Percentiles rank a stretch among this genome's conserved stretches.
These are phyloP conservation scores for Blastobotrys buckinghamii DNA, from an alignment of 1,139 yeast genomes.

Conservation along the genomic window DNA sequence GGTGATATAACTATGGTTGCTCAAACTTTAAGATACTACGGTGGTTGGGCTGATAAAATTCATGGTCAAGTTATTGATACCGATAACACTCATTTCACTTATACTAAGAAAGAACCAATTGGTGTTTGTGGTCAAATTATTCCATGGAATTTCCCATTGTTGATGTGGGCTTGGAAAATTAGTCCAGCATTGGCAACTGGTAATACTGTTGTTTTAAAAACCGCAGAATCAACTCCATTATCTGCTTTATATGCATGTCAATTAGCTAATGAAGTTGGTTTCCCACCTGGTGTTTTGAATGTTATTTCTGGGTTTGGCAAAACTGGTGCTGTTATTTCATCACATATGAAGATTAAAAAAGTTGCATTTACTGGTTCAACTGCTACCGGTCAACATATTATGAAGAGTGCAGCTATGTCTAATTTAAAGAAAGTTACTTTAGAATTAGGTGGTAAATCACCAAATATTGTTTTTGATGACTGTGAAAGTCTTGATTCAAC, in stretches of 20 bases:
- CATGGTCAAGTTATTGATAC: conserved; percentile 63
- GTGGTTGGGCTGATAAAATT: conserved; percentile 76
- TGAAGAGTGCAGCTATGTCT: conserved; percentile 60
- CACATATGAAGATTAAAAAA: conserved; percentile 65
- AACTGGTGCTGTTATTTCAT: conserved; percentile 65
- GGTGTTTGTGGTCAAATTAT: conserved; percentile 81
- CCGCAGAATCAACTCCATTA: conserved; percentile 81
- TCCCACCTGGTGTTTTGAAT: conserved; percentile 78
- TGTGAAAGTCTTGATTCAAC: conserved; percentile 48
- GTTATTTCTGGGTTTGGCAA: conserved; percentile 73
- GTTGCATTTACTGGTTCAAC: conserved; percentile 86
- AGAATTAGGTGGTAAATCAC: conserved; percentile 79
- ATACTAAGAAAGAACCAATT: conserved; percentile 57
- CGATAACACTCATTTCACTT: conserved; percentile 56
- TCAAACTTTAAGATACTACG: conserved; percentile 57
- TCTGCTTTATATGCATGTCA: conserved; percentile 63
- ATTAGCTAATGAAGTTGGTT: conserved; percentile 60
- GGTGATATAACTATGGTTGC: conserved; percentile 56
- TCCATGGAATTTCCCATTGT: conserved; percentile 85
- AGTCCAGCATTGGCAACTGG: conserved; percentile 83
- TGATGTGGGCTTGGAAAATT: conserved; percentile 81
- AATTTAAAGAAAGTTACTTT: conserved; percentile 70
- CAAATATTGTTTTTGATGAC: conserved; percentile 67
- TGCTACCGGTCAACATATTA: conserved; percentile 66
- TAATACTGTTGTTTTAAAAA: conserved; percentile 71